Percentiles rank a stretch among this genome's conserved stretches.
These are phyloP conservation scores for Plasmodium vinckei DNA, from an alignment of 169 alveolate genomes.

Conservation along the genomic window DNA sequence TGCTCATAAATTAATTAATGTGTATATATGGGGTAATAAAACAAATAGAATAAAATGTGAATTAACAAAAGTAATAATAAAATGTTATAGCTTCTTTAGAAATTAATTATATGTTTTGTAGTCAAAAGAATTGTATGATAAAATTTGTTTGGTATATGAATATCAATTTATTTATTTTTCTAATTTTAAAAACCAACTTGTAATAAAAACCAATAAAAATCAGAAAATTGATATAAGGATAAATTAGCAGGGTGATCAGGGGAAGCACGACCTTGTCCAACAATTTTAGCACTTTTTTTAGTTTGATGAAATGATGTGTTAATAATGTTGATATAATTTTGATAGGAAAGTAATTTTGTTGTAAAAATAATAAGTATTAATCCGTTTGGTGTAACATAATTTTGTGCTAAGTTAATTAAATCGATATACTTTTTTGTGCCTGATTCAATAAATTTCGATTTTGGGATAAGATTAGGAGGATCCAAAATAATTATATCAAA, in stretches of 20 bases:
- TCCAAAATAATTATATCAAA: slow-evolving; percentile 60
- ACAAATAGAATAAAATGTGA: too few species aligned
- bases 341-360: slow-evolving; percentile 58
- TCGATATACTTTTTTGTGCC: slow-evolving; percentile 29
- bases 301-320: slow-evolving; percentile 36
- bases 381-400: slow-evolving; percentile 39
- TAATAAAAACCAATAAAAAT: slow-evolving; percentile 64
- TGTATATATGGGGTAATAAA: too few species aligned
- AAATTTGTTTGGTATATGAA: too few species aligned
- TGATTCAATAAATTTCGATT: slow-evolving; percentile 35
- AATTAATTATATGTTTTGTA: too few species aligned
- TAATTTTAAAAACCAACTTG: slow-evolving; percentile 21
- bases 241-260: slow-evolving; percentile 52
- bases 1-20: too few species aligned
- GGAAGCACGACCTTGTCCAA: slow-evolving; percentile 69
- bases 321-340: slow-evolving; percentile 54
- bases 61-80: too few species aligned
- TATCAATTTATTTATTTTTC: too few species aligned
- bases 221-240: slow-evolving; percentile 38
- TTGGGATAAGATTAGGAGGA: slow-evolving; percentile 74
- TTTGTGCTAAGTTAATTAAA: slow-evolving; percentile 43
- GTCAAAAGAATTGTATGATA: too few species aligned
- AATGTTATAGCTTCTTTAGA: too few species aligned
- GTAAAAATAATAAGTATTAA: slow-evolving; percentile 48
- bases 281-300: slow-evolving; percentile 47